Base-by-base conservation (phyloP, 2,329 filamentous ascomycete species). In the Aureobasidium sp. region DNA sequence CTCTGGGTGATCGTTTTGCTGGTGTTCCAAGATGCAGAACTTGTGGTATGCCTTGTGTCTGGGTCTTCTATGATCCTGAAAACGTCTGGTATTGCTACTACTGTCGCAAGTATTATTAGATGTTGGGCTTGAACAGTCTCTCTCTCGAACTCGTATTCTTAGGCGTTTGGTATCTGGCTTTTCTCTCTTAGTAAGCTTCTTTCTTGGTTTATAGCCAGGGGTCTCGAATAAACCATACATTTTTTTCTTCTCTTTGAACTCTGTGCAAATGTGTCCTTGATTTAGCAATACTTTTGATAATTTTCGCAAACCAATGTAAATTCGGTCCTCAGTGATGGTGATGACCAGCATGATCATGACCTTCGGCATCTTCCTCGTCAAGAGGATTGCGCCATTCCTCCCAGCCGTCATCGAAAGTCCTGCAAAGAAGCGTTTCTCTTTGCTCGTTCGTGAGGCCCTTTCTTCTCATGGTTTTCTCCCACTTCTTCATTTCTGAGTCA, bases 401-500 rank as follows among this genome's bases (percentile, higher is more conserved):
- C 42, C 69, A 71, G 2, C 69, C 69, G 60, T 71, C 69, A 41
- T 71, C 69, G 48, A 70, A 71, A 0, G 77, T 72, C 77, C 80
- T 64, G 74, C 73, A 76, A 74, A 81, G 1, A 68, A 55, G 26
- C 64, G 59, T 32, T 60, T 39, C 46, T 7, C 34, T 48, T 23
- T 59, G 42, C 23, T 59, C 56, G 3, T 50, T 36, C 5, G 56
- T 39, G 1, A 65, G 50, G 32, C 64, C 66, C 32, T 62, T 58
- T 5, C 62, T 68, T 57, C 69, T 68, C 75, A 77, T 76, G 2
- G 76, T 65, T 41, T 68, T 69, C 64, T 76, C 69, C 75, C 76
- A 77, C 48, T 67, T 67, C 61, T 69, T 67, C 71, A 74, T 76
- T 72, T 90, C 87, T 0, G 70, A 70, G 26, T 87, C 82, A n/a